phyloP scores from a whole-genome alignment of 805 yeast species.

The Barnettozyma vustinii region DNA sequence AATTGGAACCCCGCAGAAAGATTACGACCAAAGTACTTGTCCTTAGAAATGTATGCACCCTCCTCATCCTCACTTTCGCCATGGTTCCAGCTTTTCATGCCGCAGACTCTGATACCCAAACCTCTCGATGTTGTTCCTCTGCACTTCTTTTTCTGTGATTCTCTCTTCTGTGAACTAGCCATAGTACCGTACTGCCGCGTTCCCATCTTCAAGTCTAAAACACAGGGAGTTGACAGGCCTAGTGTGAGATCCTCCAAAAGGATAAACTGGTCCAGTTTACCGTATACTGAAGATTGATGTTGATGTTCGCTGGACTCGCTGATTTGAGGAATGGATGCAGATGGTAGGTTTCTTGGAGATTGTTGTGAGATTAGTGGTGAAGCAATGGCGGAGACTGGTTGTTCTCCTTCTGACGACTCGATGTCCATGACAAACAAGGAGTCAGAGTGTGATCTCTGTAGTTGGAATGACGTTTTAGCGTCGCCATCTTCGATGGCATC shows the following conservation, averaged over 20 bases:
- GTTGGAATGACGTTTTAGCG: background rate
- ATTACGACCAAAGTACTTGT: slow-evolving; percentile 88
- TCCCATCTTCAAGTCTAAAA: slow-evolving; percentile 94
- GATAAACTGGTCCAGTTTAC: slow-evolving; percentile 71
- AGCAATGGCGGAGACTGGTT: slow-evolving; percentile 12
- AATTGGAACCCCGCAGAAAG: slow-evolving; percentile 71
- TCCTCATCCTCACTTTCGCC: slow-evolving; percentile 7
- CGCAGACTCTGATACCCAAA: slow-evolving; percentile 91
- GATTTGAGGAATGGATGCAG: slow-evolving; percentile 10
- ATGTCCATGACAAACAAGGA: slow-evolving; percentile 41
- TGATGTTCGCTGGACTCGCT: background rate
- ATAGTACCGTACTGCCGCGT: slow-evolving; percentile 98
- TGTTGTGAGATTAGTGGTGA: slow-evolving; percentile 16
- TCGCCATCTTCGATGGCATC: slow-evolving; percentile 1
- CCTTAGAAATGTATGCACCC: slow-evolving; percentile 57
- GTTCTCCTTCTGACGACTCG: slow-evolving; percentile 4
- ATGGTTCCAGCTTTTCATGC: slow-evolving; percentile 80
- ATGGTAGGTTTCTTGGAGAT: slow-evolving; percentile 11
- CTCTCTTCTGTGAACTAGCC: slow-evolving; percentile 64
- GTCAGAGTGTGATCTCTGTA: slow-evolving; percentile 23
- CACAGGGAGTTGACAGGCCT: slow-evolving; percentile 82
- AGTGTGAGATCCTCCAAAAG: slow-evolving; percentile 86
- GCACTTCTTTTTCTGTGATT: slow-evolving; percentile 81
- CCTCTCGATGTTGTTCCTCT: slow-evolving; percentile 68
- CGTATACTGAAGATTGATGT: background rate